These are phyloP conservation scores for Dianthus caryophyllus DNA, from an alignment of 148 eudicot species.

Conservation along the genomic window DNA sequence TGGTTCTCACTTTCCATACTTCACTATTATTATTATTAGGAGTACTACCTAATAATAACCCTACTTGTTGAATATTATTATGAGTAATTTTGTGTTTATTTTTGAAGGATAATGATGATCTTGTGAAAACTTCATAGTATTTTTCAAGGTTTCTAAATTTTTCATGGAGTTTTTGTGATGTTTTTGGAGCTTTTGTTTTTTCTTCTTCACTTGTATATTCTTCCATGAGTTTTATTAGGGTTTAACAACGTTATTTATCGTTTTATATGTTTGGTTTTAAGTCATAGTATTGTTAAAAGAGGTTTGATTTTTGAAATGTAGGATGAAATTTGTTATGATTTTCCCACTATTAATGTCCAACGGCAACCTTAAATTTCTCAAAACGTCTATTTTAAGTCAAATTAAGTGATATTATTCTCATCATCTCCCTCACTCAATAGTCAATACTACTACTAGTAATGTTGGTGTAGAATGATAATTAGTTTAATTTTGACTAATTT, in stretches of 20 bases:
- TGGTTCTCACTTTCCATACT: conserved; percentile 31
- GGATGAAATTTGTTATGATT: conserved; percentile 10
- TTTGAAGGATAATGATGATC: conserved; percentile 25
- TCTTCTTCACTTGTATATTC: conserved; percentile 18
- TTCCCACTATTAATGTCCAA: conserved; percentile 15
- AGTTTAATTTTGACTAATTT: too few species aligned
- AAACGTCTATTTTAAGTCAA: conserved; percentile 2
- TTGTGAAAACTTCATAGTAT: conserved; percentile 17
- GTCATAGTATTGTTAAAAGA: background rate
- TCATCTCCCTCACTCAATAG: background rate
- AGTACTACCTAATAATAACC: background rate
- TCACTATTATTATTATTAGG: conserved; percentile 9
- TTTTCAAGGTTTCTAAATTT: conserved; percentile 21
- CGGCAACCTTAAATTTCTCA: conserved; percentile 7
- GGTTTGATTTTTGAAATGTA: conserved; percentile 16
- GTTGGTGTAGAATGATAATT: too few species aligned
- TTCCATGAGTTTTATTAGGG: conserved; percentile 1
- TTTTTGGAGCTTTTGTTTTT: background rate
- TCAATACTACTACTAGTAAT: background rate
- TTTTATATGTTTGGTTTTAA: background rate
- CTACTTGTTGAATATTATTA: conserved; percentile 1
- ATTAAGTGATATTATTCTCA: background rate
- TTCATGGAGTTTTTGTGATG: conserved; percentile 14
- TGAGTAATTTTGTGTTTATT: background rate
- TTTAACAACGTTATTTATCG: background rate